Evolutionary conservation across 2,329 filamentous ascomycete genomes (phyloP).

Genomic region (Domatiomyces globalis): DNA sequence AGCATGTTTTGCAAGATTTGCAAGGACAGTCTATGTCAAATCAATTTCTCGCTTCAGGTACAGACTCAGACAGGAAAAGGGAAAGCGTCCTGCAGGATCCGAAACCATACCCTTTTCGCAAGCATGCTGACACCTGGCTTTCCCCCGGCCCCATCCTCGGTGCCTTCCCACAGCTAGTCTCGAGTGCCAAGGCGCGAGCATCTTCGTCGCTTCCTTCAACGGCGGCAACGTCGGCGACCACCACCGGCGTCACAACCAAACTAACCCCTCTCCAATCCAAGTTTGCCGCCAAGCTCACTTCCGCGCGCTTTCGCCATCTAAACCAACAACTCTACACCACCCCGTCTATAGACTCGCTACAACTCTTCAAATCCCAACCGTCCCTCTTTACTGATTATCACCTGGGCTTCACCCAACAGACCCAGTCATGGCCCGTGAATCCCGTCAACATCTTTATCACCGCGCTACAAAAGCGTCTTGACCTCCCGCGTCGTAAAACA

Average conservation of each 20-base stretch:
- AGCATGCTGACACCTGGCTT: too few relatives aligned
- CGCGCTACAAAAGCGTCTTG: conserved; percentile 50
- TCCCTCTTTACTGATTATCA: conserved; percentile 96
- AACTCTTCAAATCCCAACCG: conserved; percentile 68
- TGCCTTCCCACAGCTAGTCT: not conserved
- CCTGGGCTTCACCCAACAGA: conserved; percentile 87
- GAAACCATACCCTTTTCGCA: not conserved
- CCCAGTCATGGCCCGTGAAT: conserved; percentile 88
- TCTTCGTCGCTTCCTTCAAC: conserved; percentile 28
- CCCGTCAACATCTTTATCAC: conserved; percentile 77
- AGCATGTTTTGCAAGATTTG: not conserved
- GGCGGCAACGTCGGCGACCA: conserved; percentile 17
- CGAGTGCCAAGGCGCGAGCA: not conserved
- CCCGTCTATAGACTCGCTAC: conserved; percentile 68
- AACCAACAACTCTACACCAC: conserved; percentile 95
- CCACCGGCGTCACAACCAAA: conserved; percentile 30
- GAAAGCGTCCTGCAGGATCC: not conserved
- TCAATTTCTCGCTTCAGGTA: not conserved
- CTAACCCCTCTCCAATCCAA: conserved; percentile 84
- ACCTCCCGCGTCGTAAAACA: conserved; percentile 54
- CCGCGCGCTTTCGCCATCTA: conserved; percentile 89
- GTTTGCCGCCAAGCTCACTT: conserved; percentile 90
- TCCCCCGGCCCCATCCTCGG: too few relatives aligned
- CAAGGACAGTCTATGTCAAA: not conserved
- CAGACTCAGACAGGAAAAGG: not conserved